Base-by-base conservation (phyloP, 1,139 yeast genomes). In the Scheffersomyces parashehatae region DNA sequence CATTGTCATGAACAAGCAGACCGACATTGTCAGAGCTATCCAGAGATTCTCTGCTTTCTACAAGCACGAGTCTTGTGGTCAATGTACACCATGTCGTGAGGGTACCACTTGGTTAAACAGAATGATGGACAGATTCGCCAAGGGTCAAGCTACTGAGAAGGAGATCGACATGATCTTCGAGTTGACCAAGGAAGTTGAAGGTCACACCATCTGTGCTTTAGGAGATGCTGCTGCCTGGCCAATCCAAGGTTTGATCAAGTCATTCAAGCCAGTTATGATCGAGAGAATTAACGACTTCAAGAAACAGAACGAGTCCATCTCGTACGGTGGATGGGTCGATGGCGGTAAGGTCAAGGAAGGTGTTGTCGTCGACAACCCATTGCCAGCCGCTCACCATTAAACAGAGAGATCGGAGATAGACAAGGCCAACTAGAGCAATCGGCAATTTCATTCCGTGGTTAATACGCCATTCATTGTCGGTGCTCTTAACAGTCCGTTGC, bases 191-290 rank as follows among this genome's bases (percentile, higher is more conserved):
- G 88, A 86, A 64, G 81, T 88, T 55, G 95, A 88, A 68, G 95
- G 95, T 42, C 96, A 88, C 70, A 87, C 95, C 44, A 88, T 88
- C 58, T 88, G 96, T 72, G 96, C 95, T 28, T 75, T 88, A 58
- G 96, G 96, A 50, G 96, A 88, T 65, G 96, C 96, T 35, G 90
- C 95, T 48, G 91, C 95, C 37, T 88, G 96, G 96, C 96, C 96
- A 40, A 77, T 88, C 48, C 96, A 88, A 70, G 96, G 96, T 46
- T 78, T 88, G 55, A 85, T 88, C 55, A 83, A 84, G 62, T 83
- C 87, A 55, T 88, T 88, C 77, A 80, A 88, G 64, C 95, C 95
- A 5, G 81, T 82, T 49, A 81, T 88, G 80, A 83, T 82, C 56
- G 88, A 82, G 42, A 80, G 91, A 68, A 83, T 87, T 56, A 73